Percentiles rank a stretch among this genome's conserved stretches.
Evolutionary conservation across 2,329 filamentous ascomycete species (phyloP).

Genomic region (Trichoderma koningiopsis): DNA sequence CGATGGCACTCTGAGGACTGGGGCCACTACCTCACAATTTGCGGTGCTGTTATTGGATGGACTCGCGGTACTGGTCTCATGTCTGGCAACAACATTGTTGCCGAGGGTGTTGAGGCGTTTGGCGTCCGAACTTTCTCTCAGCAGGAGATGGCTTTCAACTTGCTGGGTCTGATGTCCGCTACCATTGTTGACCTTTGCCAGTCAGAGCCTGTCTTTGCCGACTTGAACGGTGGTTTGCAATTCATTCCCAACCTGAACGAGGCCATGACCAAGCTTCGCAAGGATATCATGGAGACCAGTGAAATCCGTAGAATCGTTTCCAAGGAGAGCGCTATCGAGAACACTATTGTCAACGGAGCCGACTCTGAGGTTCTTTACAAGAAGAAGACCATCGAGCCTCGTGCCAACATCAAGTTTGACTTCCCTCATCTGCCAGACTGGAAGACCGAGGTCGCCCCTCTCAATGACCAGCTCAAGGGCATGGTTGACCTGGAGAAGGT

Average conservation of each 20-base stretch:
- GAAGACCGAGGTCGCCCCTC: slow-evolving; percentile 85
- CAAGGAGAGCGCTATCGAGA: slow-evolving; percentile 94
- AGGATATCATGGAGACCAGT: slow-evolving; percentile 92
- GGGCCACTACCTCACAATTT: slow-evolving; percentile 97
- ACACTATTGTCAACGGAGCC: slow-evolving; percentile 95
- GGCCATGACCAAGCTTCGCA: slow-evolving; percentile 88
- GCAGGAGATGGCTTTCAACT: slow-evolving; percentile 99
- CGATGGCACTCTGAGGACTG: slow-evolving; percentile 97
- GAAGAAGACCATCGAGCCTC: slow-evolving; percentile 88
- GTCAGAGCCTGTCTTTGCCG: slow-evolving; percentile 91
- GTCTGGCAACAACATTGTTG: slow-evolving; percentile 96
- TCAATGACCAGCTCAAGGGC: slow-evolving; percentile 85
- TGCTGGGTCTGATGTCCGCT: slow-evolving; percentile 93
- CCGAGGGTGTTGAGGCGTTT: slow-evolving; percentile 93
- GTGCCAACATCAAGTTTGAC: slow-evolving; percentile 97
- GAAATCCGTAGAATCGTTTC: slow-evolving; percentile 91
- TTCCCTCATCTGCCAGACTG: slow-evolving; percentile 91
- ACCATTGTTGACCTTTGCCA: slow-evolving; percentile 95
- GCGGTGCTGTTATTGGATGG: slow-evolving; percentile 98
- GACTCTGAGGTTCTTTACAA: slow-evolving; percentile 91
- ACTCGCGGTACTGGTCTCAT: slow-evolving; percentile 97
- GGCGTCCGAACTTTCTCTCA: slow-evolving; percentile 98
- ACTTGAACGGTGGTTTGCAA: slow-evolving; percentile 95
- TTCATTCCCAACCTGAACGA: slow-evolving; percentile 96
- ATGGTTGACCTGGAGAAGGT: slow-evolving; percentile 99